Evolutionary conservation across 495 filamentous ascomycete species (phyloP).

Genomic region (Gamarada debralockiae): DNA sequence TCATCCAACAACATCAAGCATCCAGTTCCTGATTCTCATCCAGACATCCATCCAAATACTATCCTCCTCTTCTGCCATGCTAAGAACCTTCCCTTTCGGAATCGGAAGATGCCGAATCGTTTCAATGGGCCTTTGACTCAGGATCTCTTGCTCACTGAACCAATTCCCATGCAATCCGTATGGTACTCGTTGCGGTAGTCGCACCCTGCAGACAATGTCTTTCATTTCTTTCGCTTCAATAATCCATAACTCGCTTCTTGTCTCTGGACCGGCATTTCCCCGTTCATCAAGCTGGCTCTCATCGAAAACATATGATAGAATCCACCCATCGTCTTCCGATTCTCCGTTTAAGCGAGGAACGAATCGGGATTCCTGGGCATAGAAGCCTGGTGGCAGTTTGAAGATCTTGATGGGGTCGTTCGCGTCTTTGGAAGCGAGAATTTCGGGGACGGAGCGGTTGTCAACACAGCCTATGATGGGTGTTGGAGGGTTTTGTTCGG

Average conservation of each 20-base stretch:
- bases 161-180: constrained; percentile 65
- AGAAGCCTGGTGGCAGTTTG: constrained; percentile 51
- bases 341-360: constrained; percentile 42
- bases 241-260: constrained; percentile 60
- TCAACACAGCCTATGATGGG: constrained; percentile 54
- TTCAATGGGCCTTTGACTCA: constrained; percentile 28
- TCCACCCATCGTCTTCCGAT: constrained; percentile 21
- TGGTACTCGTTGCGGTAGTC: constrained; percentile 59
- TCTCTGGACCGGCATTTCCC: constrained; percentile 35
- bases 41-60: constrained; percentile 10
- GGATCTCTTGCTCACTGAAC: constrained; percentile 55
- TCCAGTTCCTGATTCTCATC: constrained; percentile 8
- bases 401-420: constrained; percentile 57
- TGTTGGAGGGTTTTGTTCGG: constrained; percentile 30
- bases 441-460: constrained; percentile 38
- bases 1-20: constrained; percentile 12
- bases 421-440: constrained; percentile 33
- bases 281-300: constrained; percentile 41
- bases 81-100: neutral
- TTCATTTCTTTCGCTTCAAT: constrained; percentile 56
- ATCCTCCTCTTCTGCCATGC: neutral
- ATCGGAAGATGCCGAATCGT: constrained; percentile 8
- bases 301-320: constrained; percentile 21
- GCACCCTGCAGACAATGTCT: constrained; percentile 48
- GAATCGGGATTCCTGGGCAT: constrained; percentile 61